A percentile compares a stretch with the other conserved stretches of the same genome.
These are phyloP conservation scores for Penicillium sp. DNA, from an alignment of 2,329 filamentous ascomycete genomes.

Conservation along the genomic window DNA sequence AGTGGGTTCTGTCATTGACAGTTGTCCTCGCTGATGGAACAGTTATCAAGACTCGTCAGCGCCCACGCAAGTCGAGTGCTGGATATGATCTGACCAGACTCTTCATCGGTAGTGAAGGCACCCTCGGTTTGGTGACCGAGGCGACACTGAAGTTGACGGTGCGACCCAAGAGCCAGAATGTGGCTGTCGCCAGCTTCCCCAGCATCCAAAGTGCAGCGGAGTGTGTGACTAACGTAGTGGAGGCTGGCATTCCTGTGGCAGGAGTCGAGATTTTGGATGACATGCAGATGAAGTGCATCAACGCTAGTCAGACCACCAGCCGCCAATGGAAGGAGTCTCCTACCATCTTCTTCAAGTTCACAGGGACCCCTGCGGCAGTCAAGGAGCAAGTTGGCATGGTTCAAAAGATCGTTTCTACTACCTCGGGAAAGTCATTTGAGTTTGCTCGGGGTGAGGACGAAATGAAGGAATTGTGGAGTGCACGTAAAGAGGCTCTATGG, in stretches of 20 bases:
- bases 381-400: constrained; percentile 63
- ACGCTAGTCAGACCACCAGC: constrained; percentile 48
- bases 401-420: constrained; percentile 55
- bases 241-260: constrained; percentile 76
- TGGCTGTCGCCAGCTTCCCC: constrained; percentile 70
- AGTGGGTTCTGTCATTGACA: constrained; percentile 84
- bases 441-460: constrained; percentile 65
- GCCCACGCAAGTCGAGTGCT: constrained; percentile 83
- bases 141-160: constrained; percentile 83
- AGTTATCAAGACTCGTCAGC: constrained; percentile 81
- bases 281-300: constrained; percentile 76
- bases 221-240: constrained; percentile 77
- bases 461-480: constrained; percentile 69
- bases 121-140: constrained; percentile 85
- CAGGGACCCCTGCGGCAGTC: constrained; percentile 61
- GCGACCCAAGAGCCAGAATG: constrained; percentile 72
- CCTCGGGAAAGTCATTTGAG: constrained; percentile 61
- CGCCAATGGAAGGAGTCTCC: constrained; percentile 65
- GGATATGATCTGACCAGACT: constrained; percentile 88
- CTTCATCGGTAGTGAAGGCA: constrained; percentile 89
- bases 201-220: constrained; percentile 68
- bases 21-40: constrained; percentile 89
- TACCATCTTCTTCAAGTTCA: constrained; percentile 74
- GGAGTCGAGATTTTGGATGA: constrained; percentile 93
- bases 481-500: constrained; percentile 72